These are phyloP conservation scores for Cyclospora cayetanensis DNA, from an alignment of 169 alveolate species.

Conservation along the genomic window DNA sequence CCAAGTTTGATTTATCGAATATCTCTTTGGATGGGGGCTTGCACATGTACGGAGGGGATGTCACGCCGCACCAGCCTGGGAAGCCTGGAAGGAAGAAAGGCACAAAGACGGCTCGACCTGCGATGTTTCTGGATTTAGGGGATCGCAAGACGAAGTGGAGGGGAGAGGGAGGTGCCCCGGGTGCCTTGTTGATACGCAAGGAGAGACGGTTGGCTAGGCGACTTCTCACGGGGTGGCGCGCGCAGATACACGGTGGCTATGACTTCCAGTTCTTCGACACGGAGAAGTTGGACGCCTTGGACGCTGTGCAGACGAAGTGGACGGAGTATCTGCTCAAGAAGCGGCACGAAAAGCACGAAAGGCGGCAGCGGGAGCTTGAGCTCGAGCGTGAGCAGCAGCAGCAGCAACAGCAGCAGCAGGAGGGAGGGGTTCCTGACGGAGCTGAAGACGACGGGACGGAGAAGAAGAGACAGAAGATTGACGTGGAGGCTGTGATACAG, in stretches of 20 bases:
- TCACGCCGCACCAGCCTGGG: conserved; percentile 25
- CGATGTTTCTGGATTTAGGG: conserved; percentile 83
- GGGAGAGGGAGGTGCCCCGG: conserved; percentile 71
- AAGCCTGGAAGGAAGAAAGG: conserved; percentile 69
- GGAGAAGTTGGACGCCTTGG: conserved; percentile 14
- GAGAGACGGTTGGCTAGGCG: conserved; percentile 31
- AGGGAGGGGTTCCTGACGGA: background rate
- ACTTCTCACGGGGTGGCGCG: conserved; percentile 92
- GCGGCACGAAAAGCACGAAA: background rate
- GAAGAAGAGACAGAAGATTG: background rate
- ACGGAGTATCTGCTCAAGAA: background rate
- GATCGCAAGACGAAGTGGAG: conserved; percentile 87
- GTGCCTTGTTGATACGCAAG: conserved; percentile 28
- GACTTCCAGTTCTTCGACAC: conserved; percentile 91
- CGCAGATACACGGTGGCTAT: conserved; percentile 92
- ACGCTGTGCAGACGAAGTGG: background rate
- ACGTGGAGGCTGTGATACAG: background rate
- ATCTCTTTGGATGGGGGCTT: conserved; percentile 84
- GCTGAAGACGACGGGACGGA: background rate
- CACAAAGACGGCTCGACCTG: conserved; percentile 71
- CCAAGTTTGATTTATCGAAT: conserved; percentile 79
- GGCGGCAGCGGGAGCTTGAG: background rate
- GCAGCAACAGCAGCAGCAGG: conserved; percentile 11
- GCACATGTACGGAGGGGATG: conserved; percentile 77
- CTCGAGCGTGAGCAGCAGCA: conserved; percentile 35